Percentiles rank a stretch among this genome's conserved stretches.
Conservation (phyloP, 2,329 filamentous ascomycete genomes). For the Xylariaceae sp. region DNA sequence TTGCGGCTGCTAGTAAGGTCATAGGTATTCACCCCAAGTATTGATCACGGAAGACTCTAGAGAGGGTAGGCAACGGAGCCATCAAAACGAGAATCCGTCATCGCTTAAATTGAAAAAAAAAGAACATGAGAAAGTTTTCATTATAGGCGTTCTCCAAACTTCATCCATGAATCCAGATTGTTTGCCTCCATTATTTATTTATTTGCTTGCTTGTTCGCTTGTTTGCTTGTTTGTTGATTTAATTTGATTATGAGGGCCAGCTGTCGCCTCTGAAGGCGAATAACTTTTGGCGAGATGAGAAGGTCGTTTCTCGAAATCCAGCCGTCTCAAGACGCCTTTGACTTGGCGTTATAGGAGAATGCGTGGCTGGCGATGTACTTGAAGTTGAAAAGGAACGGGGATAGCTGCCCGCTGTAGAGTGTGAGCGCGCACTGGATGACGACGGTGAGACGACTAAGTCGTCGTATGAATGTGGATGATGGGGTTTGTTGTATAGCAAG, state of each 20-base stretch:
- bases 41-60: background rate
- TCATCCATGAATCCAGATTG: conserved; percentile 3
- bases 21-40: background rate
- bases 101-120: background rate
- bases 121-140: background rate
- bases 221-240: background rate
- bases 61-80: background rate
- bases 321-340: conserved; percentile 17
- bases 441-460: conserved; percentile 19
- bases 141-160: conserved; percentile 3
- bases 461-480: conserved; percentile 13
- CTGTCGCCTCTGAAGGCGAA: conserved; percentile 14
- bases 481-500: conserved; percentile 16
- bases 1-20: background rate
- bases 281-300: conserved; percentile 23
- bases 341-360: conserved; percentile 19
- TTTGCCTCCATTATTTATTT: background rate
- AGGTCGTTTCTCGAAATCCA: conserved; percentile 25
- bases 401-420: conserved; percentile 14
- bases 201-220: background rate
- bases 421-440: conserved; percentile 23
- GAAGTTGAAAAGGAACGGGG: conserved; percentile 21
- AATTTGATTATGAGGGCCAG: conserved; percentile 11
- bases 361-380: conserved; percentile 15
- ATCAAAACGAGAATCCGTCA: background rate